Evolutionary conservation across 306 rosid species (phyloP).

Genomic region (Rosa multiflora): DNA sequence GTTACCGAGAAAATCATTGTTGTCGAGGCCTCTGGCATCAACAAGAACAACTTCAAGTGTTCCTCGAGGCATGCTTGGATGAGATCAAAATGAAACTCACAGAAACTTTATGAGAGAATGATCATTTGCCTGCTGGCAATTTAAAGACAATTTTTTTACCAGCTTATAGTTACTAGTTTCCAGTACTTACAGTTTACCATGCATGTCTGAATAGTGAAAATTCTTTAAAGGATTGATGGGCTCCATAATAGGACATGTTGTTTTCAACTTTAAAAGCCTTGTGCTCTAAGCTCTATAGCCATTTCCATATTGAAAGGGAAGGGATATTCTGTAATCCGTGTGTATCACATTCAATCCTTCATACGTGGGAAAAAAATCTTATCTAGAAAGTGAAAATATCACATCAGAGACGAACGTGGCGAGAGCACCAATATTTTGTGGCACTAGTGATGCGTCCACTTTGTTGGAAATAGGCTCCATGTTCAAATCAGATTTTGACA

Average conservation of each 20-base stretch:
- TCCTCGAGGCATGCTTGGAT: slow-evolving; percentile 61
- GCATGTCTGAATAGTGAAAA: neutral
- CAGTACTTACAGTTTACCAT: neutral
- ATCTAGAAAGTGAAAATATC: too few relatives aligned
- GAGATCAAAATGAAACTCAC: neutral
- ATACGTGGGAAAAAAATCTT: neutral
- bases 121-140: neutral
- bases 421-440: too few relatives aligned
- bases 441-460: neutral
- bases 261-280: neutral
- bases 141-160: neutral
- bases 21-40: slow-evolving; percentile 65
- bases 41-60: slow-evolving; percentile 69
- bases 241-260: neutral
- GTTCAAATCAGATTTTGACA: neutral
- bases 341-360: neutral
- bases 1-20: slow-evolving; percentile 65
- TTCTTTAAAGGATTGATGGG: neutral
- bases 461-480: neutral
- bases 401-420: too few relatives aligned
- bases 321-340: too few relatives aligned
- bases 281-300: neutral
- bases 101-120: neutral
- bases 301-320: too few relatives aligned
- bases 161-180: neutral